Evolutionary conservation across 108 stramenopile species (phyloP), one percentile per base, ranked within the genome.

Genomic region (Pseudonitzschia pungens): DNA sequence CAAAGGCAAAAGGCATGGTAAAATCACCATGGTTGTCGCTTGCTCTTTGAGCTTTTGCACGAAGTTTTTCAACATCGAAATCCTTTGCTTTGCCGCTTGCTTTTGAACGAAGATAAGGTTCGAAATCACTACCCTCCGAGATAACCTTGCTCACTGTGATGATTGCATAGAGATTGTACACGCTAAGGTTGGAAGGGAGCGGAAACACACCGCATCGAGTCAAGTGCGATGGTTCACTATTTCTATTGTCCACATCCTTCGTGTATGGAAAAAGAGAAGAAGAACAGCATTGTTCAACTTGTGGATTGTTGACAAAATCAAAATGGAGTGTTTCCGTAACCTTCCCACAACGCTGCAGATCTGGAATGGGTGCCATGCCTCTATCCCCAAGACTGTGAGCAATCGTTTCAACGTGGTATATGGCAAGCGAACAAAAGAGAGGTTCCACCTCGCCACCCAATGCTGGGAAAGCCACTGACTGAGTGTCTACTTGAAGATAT

Each of bases 141-240:
- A 95, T 63, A 4, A 92, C 92, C 68, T 90, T 95, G 43, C 91
- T 79, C 18, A 95, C 92, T 12, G 89, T 78, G 12, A 95, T 74
- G 42, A 92, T 87, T 12, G 86, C 94, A 65, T 89, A 92, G 1
- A 95, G 79, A 83, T 92, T 88, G 55, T 87, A 71, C 60, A 93
- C 83, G 63, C 77, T 86, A 11, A 92, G 55, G 56, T 87, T 84
- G 21, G 89, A 86, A 21, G 92, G 90, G 31, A 93, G 62, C 21
- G 94, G 89, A 58, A 95, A 95, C 0, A 95, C 80, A 31, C 94
- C 94, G 75, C 94, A 95, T 4, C 92, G 80, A 20, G 92, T 91
- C 22, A 89, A 83, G 26, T 72, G 74, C 1, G 60, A 62, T 45
- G 20, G 21, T 11, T 12, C 15, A 11, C 11, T 43, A 8, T n/a